These are phyloP conservation scores for Lepiota subincarnata DNA, from an alignment of 768 basidiomycete genomes.

Conservation along the genomic window DNA sequence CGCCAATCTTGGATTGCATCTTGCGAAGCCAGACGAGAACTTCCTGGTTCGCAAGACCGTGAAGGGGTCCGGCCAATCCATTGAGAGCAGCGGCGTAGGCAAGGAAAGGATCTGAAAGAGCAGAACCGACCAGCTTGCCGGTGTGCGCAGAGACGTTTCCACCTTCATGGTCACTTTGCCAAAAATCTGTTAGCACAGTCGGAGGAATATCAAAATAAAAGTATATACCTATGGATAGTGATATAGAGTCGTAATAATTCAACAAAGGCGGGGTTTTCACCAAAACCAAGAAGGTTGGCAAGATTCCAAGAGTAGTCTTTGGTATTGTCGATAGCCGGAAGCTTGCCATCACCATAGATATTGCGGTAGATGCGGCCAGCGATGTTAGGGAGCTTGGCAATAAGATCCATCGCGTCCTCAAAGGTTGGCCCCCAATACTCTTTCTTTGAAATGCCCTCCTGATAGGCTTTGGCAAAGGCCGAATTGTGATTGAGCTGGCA, in stretches of 20 bases:
- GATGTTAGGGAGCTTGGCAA: slow-evolving; percentile 95
- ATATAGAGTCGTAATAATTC: slow-evolving; percentile 95
- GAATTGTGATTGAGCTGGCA: slow-evolving; percentile 87
- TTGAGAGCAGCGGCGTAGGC: slow-evolving; percentile 90
- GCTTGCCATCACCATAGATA: slow-evolving; percentile 83
- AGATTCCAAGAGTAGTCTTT: slow-evolving; percentile 93
- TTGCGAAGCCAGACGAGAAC: slow-evolving; percentile 91
- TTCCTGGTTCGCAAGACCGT: slow-evolving; percentile 97
- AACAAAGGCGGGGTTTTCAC: slow-evolving; percentile 81
- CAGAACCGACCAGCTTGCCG: slow-evolving; percentile 89
- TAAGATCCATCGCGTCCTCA: slow-evolving; percentile 87
- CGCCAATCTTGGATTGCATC: slow-evolving; percentile 89
- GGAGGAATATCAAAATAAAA: background rate
- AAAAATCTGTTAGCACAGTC: slow-evolving; percentile 1
- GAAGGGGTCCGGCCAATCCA: slow-evolving; percentile 94
- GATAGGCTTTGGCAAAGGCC: slow-evolving; percentile 93
- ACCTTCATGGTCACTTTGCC: slow-evolving; percentile 86
- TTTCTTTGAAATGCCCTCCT: slow-evolving; percentile 86
- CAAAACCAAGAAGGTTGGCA: slow-evolving; percentile 86
- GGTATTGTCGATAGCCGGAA: slow-evolving; percentile 73
- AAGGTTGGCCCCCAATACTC: slow-evolving; percentile 97
- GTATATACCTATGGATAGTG: slow-evolving; percentile 81
- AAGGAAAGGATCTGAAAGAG: slow-evolving; percentile 96
- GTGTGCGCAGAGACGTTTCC: slow-evolving; percentile 98
- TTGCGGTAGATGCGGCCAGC: slow-evolving; percentile 91